Base-by-base conservation (phyloP, 1,139 yeast species). In the Pneumocystis oryctolagi region DNA sequence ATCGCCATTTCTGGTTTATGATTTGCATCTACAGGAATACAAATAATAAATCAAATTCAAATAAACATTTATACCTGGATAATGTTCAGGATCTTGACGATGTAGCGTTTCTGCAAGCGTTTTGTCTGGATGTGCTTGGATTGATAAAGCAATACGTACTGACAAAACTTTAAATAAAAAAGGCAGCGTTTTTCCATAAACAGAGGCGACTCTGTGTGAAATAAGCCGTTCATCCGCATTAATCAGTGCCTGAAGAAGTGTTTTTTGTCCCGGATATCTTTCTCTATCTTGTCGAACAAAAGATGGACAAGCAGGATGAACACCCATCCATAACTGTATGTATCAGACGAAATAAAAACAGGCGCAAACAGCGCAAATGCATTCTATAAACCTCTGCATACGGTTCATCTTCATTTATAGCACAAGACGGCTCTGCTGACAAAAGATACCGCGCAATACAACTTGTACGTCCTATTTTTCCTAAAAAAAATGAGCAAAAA, bases 1-100 rank as follows among this genome's bases (percentile, higher is more conserved):
- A 92, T 84, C 62, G 98, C 97, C 97, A 92, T 94, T 75, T 92
- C 99, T 30, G 99, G 99, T 78, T 92, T 92, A 77, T 92, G 99
- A 78, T 92, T 92, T 73, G 84, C 95, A 76, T 92, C 99, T 8
- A 65, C 28, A 28, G 14, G 18, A 18, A 20, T 18, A 16, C 25
- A 40, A 40, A 5, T n/a, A n/a, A 25, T 9, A 9, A 18, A 30
- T n/a, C 16, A 40, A 18, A 4, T 14, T 12, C 4, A 32, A 9
- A 5, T 32, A 37, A 18, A 32, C 18, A 30, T 16, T 53, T 25
- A 40, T 59, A 60, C 65, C 66, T 59, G 97, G 98, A 74, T 94
- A 92, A 76, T 92, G 87, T 70, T 84, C 84, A 63, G 98, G 97
- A 76, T 92, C 97, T 39, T 79, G 76, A 16, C 81, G 80, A 72